Evolutionary conservation across 495 filamentous ascomycete species (phyloP), one percentile per base, ranked within the genome.

Genomic region (Echria macrotheca): DNA sequence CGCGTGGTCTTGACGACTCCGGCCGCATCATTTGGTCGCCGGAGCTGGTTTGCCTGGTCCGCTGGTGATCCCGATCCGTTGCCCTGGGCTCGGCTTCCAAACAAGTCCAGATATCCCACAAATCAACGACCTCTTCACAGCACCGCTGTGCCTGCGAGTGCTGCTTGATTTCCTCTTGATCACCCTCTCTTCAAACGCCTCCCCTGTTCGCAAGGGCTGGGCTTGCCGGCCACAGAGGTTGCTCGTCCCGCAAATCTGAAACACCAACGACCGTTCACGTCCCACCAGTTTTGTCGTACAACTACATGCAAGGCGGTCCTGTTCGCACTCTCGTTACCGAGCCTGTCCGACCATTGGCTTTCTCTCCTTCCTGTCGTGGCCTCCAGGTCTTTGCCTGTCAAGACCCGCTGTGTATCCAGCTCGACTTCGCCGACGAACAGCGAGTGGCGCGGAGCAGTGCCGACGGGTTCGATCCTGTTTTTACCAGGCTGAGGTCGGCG

Each of bases 131-230:
- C 19, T 38, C 12, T 32, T 15, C 22, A 38, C 42, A 38, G n/a
- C 38, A 42, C 32, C 14, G n/a, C 37, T 36, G 47, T 58, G 43
- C 22, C 52, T 57, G 52, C 56, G 58, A 47, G 33, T 48, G 42
- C 40, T 61, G 58, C 62, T 47, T 69, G 66, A 69, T 69, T 61
- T 60, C 59, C 63, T 66, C 64, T 60, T 65, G 68, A 66, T 71
- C 67, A 50, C 49, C 65, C 24, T 39, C 44, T 56, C 59, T 61
- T 53, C 61, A 64, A 64, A 54, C 50, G 52, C 44, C 35, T 42
- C 41, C 49, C 44, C 49, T 43, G 42, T 21, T 41, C 47, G 46
- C 22, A 23, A 28, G 25, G 17, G 39, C 46, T 53, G 33, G 35
- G 52, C 49, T 19, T 44, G 21, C 44, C 42, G 39, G 39, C 25